phyloP scores from a whole-genome alignment of 768 basidiomycete genomes.

The Xerocomellus dryophilus region DNA sequence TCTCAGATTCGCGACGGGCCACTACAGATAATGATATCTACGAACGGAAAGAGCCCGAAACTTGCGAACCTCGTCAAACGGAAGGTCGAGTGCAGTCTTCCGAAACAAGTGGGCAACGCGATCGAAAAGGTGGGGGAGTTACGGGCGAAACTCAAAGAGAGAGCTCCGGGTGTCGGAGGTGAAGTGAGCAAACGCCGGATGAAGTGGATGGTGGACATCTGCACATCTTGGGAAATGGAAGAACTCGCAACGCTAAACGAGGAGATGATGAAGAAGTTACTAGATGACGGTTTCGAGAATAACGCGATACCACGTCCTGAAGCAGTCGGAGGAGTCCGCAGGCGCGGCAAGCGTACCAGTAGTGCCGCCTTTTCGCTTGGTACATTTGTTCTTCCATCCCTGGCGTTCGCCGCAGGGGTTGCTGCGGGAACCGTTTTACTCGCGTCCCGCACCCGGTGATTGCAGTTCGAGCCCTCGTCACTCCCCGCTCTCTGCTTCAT shows the following conservation, averaged over 20 bases:
- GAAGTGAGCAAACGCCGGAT: slow-evolving; percentile 74
- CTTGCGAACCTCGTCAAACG: slow-evolving; percentile 81
- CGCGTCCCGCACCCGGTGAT: slow-evolving; percentile 33
- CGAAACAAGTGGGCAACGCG: slow-evolving; percentile 69
- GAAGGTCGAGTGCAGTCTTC: slow-evolving; percentile 64
- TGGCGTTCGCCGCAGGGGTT: slow-evolving; percentile 45
- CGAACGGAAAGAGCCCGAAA: slow-evolving; percentile 89
- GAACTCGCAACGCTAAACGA: slow-evolving; percentile 74
- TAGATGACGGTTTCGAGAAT: slow-evolving; percentile 87
- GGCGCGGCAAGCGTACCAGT: slow-evolving; percentile 2
- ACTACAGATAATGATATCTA: slow-evolving; percentile 93
- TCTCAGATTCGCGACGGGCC: slow-evolving; percentile 88
- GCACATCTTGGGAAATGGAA: slow-evolving; percentile 81
- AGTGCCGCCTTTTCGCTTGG: slow-evolving; percentile 5
- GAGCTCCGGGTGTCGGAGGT: slow-evolving; percentile 83
- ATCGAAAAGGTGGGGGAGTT: slow-evolving; percentile 78
- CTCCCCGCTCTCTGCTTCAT: neutral
- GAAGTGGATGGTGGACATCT: slow-evolving; percentile 89
- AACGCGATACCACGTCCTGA: slow-evolving; percentile 44
- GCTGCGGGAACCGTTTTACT: slow-evolving; percentile 35
- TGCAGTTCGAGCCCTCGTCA: neutral
- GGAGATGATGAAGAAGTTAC: slow-evolving; percentile 54
- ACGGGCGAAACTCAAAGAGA: slow-evolving; percentile 66
- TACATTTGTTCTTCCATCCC: slow-evolving; percentile 27
- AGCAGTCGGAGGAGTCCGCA: slow-evolving; percentile 37